Evolutionary conservation across 495 filamentous ascomycete species (phyloP).

Genomic region (Aspergillus haitiensis): DNA sequence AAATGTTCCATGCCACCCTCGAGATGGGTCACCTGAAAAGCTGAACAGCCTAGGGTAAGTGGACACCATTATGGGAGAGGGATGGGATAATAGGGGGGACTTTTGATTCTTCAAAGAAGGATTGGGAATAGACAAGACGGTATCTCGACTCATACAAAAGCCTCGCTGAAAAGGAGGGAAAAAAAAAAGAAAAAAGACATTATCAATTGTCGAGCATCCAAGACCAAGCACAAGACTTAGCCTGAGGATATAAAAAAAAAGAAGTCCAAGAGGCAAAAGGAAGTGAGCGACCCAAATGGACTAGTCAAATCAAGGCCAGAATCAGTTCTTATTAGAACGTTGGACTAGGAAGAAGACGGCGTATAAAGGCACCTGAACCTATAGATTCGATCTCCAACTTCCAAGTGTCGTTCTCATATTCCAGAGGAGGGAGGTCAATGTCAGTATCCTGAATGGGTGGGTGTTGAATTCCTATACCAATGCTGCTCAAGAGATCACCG

Average conservation of each 20-base stretch:
- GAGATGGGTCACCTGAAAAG: too few species aligned
- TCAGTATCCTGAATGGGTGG: neutral
- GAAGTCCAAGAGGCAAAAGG: conserved; percentile 5
- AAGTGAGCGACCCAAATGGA: neutral
- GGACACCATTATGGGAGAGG: neutral
- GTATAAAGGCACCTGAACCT: neutral
- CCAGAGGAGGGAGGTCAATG: neutral
- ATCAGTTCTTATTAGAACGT: conserved; percentile 10
- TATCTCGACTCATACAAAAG: neutral
- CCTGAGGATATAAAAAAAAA: neutral
- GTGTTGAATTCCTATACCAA: conserved; percentile 13
- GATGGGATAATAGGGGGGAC: neutral
- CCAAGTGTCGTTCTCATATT: conserved; percentile 10
- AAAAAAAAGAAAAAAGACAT: conserved; percentile 6
- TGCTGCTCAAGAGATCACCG: conserved; percentile 19
- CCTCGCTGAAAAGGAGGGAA: conserved; percentile 3
- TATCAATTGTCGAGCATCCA: neutral
- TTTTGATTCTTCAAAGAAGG: neutral
- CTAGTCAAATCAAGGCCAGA: conserved; percentile 2
- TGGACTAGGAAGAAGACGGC: conserved; percentile 16
- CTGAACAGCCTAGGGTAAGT: too few species aligned
- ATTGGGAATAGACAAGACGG: conserved; percentile 6
- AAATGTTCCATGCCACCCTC: neutral
- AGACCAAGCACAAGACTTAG: too few species aligned
- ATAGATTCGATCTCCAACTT: neutral